Percentiles rank a stretch among this genome's conserved stretches.
These are phyloP conservation scores for Ophiostoma fasciatum DNA, from an alignment of 2,329 filamentous ascomycete genomes.

Conservation along the genomic window DNA sequence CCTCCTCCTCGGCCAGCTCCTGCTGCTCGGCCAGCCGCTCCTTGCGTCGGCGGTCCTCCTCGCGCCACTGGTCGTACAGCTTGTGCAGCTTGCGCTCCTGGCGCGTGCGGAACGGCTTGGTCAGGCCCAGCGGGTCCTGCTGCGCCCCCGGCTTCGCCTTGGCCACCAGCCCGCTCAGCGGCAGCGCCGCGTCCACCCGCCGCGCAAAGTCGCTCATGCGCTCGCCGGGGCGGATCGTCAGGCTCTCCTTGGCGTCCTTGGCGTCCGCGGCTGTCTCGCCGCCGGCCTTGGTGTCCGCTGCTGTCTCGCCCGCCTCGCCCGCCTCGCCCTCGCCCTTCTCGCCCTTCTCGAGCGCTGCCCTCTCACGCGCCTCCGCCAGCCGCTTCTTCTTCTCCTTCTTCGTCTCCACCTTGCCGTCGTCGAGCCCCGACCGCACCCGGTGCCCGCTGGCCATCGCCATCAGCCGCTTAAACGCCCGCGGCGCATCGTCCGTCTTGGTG, in stretches of 20 bases:
- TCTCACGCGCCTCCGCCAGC: constrained; percentile 11
- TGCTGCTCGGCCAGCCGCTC: constrained; percentile 51
- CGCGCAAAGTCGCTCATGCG: constrained; percentile 65
- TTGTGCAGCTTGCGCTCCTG: constrained; percentile 76
- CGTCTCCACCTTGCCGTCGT: constrained; percentile 42
- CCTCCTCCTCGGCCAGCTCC: constrained; percentile 47
- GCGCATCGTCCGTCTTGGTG: constrained; percentile 54
- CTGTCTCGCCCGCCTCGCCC: constrained; percentile 1
- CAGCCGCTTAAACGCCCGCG: constrained; percentile 71
- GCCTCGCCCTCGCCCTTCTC: not conserved
- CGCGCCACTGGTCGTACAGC: constrained; percentile 63
- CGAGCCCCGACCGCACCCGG: constrained; percentile 46
- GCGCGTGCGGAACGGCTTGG: constrained; percentile 55
- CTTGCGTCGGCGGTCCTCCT: constrained; percentile 47
- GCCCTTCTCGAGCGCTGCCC: not conserved
- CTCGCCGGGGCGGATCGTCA: constrained; percentile 72
- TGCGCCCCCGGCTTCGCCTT: constrained; percentile 34
- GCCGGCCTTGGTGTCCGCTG: not conserved
- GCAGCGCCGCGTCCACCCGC: constrained; percentile 73
- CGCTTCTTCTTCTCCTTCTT: constrained; percentile 19
- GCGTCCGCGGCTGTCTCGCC: not conserved
- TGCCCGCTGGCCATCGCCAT: constrained; percentile 61
- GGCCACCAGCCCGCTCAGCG: constrained; percentile 53
- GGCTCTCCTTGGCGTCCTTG: constrained; percentile 22
- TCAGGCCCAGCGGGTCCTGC: constrained; percentile 46